Evolutionary conservation across 306 rosid species (phyloP), one percentile per base, ranked within the genome.

Genomic region (Vigna nakashimae): DNA sequence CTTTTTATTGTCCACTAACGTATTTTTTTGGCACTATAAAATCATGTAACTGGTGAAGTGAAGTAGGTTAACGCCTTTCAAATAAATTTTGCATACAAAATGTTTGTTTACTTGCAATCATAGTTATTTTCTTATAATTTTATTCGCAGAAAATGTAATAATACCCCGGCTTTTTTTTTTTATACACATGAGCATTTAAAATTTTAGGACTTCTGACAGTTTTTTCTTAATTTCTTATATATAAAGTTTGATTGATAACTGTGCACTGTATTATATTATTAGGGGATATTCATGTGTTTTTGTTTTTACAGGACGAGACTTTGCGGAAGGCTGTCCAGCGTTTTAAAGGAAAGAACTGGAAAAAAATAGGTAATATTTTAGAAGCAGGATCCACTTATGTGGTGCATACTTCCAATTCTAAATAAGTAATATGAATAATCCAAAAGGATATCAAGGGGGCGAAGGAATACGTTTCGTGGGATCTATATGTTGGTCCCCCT

Each of bases 341-440:
- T 75, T 96, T 91, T 72, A 89, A 92, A 84, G 99, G 99, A 81
- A 96, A 96, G 87, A 92, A 89, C 48, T 96, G 99, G 99, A 96
- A 93, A 82, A 96, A 96, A 91, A 96, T 96, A 86, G 99, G 99
- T 93, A 86, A 56, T 9, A 30, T 69, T 60, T 60, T 43, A 49
- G 71, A 28, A 20, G 58, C 36, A 49, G 17, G 11, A 45, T 36
- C 26, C 51, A 2, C 46, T 63, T 63, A 4, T 38, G 11, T 36
- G n/a, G 67, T n/a, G 48, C 8, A 2, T 15, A 34, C 17, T 63
- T 64, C 24, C 62, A 14, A 40, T 65, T 28, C 14, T 51, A 9
- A 71, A 52, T 48, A 34, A 51, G 34, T 34, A 49, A 49, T 52
- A 51, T 65, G 60, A 50, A 30, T 32, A 60, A 43, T 11, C 17